A percentile compares a stretch with the other conserved stretches of the same genome.
Conservation (phyloP, 306 rosid species). For the Corylus heterophylla region DNA sequence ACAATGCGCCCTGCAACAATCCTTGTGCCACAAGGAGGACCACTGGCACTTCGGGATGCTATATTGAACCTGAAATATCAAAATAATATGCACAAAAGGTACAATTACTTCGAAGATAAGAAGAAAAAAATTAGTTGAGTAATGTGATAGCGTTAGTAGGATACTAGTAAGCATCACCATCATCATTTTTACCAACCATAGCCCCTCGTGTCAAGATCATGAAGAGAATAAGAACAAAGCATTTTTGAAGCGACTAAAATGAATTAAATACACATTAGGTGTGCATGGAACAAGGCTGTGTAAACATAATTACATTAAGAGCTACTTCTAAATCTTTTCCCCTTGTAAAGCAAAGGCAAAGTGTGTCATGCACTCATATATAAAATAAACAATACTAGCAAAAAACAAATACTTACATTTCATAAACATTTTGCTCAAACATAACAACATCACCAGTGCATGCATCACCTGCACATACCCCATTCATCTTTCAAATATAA, state of each 20-base stretch:
- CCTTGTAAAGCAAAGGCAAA: conserved; percentile 7
- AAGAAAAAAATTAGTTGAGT: neutral
- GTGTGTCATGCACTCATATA: conserved; percentile 12
- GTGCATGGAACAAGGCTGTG: too few relatives aligned
- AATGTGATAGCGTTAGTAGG: neutral
- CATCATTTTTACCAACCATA: neutral
- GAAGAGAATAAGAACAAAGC: neutral
- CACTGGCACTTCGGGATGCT: conserved; percentile 70
- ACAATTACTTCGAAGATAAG: neutral
- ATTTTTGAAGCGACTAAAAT: neutral
- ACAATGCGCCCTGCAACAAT: conserved; percentile 81
- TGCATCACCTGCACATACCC: conserved; percentile 79
- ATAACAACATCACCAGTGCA: conserved; percentile 86
- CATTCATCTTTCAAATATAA: conserved; percentile 11
- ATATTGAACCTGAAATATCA: conserved; percentile 62
- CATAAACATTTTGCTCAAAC: conserved; percentile 89
- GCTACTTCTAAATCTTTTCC: conserved; percentile 3
- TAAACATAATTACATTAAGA: neutral
- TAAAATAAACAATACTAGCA: neutral
- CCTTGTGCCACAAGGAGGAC: conserved; percentile 79
- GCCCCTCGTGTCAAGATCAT: neutral
- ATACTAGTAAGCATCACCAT: neutral
- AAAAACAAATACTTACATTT: conserved; percentile 53
- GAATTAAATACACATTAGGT: too few relatives aligned
- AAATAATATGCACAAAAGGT: conserved; percentile 12